phyloP scores from a whole-genome alignment of 2,329 filamentous ascomycete genomes.

The Sclerotinia subarctica region DNA sequence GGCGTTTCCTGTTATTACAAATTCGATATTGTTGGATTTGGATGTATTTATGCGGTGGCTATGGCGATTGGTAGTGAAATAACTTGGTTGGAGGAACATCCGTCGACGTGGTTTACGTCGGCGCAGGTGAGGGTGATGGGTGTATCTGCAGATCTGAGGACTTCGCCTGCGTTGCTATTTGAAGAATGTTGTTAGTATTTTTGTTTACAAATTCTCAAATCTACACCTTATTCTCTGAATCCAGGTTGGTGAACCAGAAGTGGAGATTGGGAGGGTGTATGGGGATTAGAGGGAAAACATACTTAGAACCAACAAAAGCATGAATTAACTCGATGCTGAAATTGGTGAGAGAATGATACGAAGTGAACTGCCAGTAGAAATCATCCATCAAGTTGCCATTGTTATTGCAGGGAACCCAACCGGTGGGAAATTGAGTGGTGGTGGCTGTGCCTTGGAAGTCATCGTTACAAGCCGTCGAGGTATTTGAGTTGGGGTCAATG shows the following conservation, averaged over 20 bases:
- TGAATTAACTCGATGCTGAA: slow-evolving; percentile 32
- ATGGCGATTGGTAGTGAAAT: neutral
- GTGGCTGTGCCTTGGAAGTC: slow-evolving; percentile 27
- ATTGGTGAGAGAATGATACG: slow-evolving; percentile 20
- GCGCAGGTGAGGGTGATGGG: slow-evolving; percentile 11
- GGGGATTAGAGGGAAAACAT: slow-evolving; percentile 11
- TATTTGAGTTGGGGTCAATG: slow-evolving; percentile 35
- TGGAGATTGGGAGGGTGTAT: neutral
- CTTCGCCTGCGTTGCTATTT: neutral
- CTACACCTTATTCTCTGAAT: neutral
- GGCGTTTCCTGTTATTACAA: neutral
- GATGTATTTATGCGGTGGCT: neutral
- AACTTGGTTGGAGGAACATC: slow-evolving; percentile 18
- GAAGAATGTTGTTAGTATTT: neutral
- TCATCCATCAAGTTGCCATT: slow-evolving; percentile 21
- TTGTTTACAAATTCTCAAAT: neutral
- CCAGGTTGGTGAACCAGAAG: neutral
- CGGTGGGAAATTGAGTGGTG: slow-evolving; percentile 24
- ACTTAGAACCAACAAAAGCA: slow-evolving; percentile 29
- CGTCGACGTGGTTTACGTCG: slow-evolving; percentile 19
- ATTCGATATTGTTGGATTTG: neutral
- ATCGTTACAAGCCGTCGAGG: slow-evolving; percentile 30
- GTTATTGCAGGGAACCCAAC: slow-evolving; percentile 22
- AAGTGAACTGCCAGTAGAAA: slow-evolving; percentile 31
- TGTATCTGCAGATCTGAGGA: slow-evolving; percentile 4